Conservation (phyloP, 495 filamentous ascomycete species). For the Penicillium subrubescens region DNA sequence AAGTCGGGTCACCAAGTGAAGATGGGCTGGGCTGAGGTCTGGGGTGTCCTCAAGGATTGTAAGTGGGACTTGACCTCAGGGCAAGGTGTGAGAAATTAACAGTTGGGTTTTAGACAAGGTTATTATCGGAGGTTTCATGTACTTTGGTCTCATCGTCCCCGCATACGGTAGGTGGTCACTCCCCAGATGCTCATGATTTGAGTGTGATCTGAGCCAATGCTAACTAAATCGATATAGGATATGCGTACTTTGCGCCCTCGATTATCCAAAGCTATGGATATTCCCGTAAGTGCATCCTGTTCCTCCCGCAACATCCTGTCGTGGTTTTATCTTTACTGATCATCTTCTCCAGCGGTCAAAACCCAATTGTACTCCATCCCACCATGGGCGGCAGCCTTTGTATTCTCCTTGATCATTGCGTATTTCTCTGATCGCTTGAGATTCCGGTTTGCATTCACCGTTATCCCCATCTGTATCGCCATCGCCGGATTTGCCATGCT, state of each 20-base stretch:
- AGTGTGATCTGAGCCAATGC: not conserved
- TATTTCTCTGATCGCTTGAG: conserved; percentile 64
- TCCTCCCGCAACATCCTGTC: not conserved
- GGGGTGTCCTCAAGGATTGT: conserved; percentile 74
- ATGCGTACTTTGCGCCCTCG: conserved; percentile 76
- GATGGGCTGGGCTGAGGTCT: conserved; percentile 64
- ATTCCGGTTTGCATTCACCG: conserved; percentile 76
- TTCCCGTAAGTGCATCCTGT: conserved; percentile 31
- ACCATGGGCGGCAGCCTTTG: conserved; percentile 79
- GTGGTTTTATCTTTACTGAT: conserved; percentile 24
- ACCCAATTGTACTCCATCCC: conserved; percentile 86
- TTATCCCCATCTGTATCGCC: conserved; percentile 62
- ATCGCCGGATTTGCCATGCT: conserved; percentile 76
- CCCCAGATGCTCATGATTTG: not conserved
- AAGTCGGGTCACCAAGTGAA: conserved; percentile 65
- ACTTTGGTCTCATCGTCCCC: conserved; percentile 78
- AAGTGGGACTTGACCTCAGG: conserved; percentile 28
- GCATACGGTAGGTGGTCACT: conserved; percentile 63
- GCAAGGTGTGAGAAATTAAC: not conserved
- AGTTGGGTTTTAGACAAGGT: conserved; percentile 53
- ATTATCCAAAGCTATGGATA: conserved; percentile 73
- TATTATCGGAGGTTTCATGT: conserved; percentile 83
- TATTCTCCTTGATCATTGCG: conserved; percentile 74
- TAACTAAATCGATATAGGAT: conserved; percentile 38
- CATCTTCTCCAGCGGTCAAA: conserved; percentile 51